Conservation (phyloP, 306 rosid genomes). For the Vigna hirtella region DNA sequence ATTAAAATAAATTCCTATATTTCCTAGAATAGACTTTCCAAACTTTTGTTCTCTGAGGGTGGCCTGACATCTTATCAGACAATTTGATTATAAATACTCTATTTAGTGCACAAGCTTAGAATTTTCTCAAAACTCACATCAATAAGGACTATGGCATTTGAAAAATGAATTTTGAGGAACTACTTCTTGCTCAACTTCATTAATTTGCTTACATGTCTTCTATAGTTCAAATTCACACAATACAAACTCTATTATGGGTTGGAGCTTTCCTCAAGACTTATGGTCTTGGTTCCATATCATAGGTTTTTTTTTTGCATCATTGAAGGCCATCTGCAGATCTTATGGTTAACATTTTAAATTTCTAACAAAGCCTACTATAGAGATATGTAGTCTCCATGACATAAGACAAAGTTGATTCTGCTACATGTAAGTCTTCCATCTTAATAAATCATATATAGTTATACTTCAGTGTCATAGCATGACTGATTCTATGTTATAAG, state of each 20-base stretch:
- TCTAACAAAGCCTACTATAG: not conserved
- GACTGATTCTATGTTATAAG: not conserved
- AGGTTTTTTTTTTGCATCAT: not conserved
- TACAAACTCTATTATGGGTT: not conserved
- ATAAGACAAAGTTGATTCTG: not conserved
- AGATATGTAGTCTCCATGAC: not conserved
- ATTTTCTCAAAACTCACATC: not conserved
- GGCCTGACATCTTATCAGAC: too few relatives aligned
- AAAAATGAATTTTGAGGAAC: not conserved
- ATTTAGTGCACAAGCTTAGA: not conserved
- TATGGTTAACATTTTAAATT: not conserved
- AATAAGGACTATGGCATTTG: not conserved
- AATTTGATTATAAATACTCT: conserved; percentile 3
- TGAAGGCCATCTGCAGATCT: conserved; percentile 3
- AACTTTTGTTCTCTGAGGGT: too few relatives aligned
- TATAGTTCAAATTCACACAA: not conserved
- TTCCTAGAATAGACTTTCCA: not conserved
- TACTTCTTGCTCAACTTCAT: not conserved
- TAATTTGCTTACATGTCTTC: not conserved
- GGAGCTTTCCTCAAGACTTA: not conserved
- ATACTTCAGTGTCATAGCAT: not conserved
- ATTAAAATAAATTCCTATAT: not conserved
- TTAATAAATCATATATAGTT: not conserved
- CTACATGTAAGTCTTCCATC: not conserved
- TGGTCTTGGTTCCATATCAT: not conserved